Base-by-base conservation (phyloP, 768 basidiomycete genomes). In the Suillus fuscotomentosus region DNA sequence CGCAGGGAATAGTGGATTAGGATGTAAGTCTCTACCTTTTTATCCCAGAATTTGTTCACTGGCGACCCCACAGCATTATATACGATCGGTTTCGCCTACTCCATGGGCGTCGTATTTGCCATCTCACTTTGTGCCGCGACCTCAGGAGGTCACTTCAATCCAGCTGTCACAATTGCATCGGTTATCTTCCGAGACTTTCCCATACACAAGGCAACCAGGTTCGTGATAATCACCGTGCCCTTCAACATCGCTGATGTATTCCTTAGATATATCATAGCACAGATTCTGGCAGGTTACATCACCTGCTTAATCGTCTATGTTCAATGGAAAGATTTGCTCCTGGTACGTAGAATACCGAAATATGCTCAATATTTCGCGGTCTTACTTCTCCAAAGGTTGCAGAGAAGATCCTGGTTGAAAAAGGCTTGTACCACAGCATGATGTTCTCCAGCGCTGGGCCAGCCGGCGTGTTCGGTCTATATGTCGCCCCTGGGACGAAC, bases 81-180 rank as follows among this genome's bases (percentile, higher is more conserved):
- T 5, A 86, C 86, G 42, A 76, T 89, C 22, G 89, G 87, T 34
- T 69, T 85, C 39, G 83, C 80, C 0, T 90, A 89, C 73, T 79
- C 82, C 5, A 74, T 83, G 42, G 88, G 88, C 31, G 86, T 89
- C 65, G 67, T 87, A 15, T 80, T 89, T 57, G 89, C 88, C 1
- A 70, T 90, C 60, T 72, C 75, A 10, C 73, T 87, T 34, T 87
- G 83, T 60, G 75, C 75, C 5, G 72, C 82, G 20, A 81, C 87
- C 1, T 88, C 86, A 14, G 86, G 85, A 13, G 84, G 87, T 24
- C 89, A 90, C 69, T 86, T 90, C 71, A 87, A 81, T 61, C 92
- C 91, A 2, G 81, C 83, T 56, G 79, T 90, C 24, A 86, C 88
- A 3, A 76, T 89, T 55, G 74, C 82, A 9, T 75, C 82, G 50